Evolutionary conservation across 495 filamentous ascomycete genomes (phyloP), one percentile per base, ranked within the genome.

Genomic region (Neurospora tetraspora): DNA sequence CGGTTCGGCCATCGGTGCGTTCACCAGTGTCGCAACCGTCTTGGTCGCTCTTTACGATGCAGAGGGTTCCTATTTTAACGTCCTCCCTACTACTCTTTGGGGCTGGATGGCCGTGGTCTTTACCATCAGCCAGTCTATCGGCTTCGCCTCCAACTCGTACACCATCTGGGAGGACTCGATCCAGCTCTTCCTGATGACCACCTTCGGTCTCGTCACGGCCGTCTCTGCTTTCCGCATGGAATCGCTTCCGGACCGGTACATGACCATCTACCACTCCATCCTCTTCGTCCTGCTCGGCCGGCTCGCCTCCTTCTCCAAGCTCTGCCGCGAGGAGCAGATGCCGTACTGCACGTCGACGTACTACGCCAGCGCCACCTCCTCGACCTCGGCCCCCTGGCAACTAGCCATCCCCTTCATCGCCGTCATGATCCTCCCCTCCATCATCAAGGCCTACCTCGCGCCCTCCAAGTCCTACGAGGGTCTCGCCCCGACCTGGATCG

Each of bases 151-250:
- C 5, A 99, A 98, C 79, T 98, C 96, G 2, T 99, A 94, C 81
- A 98, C 95, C 6, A 97, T 99, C 74, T 98, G 96, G 96, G 96
- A 99, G 83, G 96, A 98, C 76, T 92, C 94, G 20, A 97, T 97
- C 65, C 85, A 97, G n/a, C 83, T 94, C 3, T 96, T 95, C 83
- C 94, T 98, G 84, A 88, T 98, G 71, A 87, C 88, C 4, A 96
- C 94, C 0, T 98, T 98, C 80, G 95, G 93, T 37, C 81, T 93
- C 27, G 83, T 89, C 43, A 87, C 89, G 39, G 86, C 92, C n/a
- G 78, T 92, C 5, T 89, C 91, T 6, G 94, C 94, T 10, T 86
- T 95, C 76, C 88, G 92, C 34, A 88, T 91, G 73, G 85, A 88
- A 39, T 82, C 86, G 12, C 78, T 84, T 11, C 79, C 84, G 4